phyloP scores from a whole-genome alignment of 495 filamentous ascomycete species.

The Tuber microsphaerosporum region DNA sequence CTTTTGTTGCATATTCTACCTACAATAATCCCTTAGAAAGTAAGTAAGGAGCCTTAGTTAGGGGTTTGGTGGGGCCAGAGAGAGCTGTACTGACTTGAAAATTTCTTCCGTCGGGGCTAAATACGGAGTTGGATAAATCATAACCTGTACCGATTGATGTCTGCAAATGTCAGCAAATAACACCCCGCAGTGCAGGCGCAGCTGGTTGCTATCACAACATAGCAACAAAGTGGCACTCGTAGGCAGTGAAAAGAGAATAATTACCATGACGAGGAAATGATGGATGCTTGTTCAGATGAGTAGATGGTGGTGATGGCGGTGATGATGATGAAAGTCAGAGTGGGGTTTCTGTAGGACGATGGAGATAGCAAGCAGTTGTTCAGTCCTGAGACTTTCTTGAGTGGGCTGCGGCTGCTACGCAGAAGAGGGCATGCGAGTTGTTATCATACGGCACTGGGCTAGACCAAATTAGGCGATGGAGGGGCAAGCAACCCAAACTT shows the following conservation, averaged over 20 bases:
- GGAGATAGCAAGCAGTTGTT: not conserved
- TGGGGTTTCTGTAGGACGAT: not conserved
- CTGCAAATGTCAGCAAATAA: slow-evolving; percentile 47
- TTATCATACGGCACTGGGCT: not conserved
- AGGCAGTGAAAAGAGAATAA: slow-evolving; percentile 11
- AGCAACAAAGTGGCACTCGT: not conserved
- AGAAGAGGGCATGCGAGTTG: not conserved
- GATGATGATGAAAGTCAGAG: slow-evolving; percentile 1
- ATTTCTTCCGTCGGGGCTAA: slow-evolving; percentile 96
- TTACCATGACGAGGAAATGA: slow-evolving; percentile 25
- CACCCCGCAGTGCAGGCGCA: slow-evolving; percentile 32
- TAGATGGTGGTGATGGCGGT: slow-evolving; percentile 27
- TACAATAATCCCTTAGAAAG: slow-evolving; percentile 51
- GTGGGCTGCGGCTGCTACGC: not conserved
- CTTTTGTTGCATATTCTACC: slow-evolving; percentile 98
- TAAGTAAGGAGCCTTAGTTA: slow-evolving; percentile 16
- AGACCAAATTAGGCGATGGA: not conserved
- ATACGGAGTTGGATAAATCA: slow-evolving; percentile 98
- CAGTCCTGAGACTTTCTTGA: not conserved
- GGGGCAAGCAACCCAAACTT: not conserved
- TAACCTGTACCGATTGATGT: slow-evolving; percentile 99
- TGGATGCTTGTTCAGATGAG: slow-evolving; percentile 17
- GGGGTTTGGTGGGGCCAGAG: slow-evolving; percentile 9
- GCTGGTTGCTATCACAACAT: slow-evolving; percentile 15
- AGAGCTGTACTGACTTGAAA: slow-evolving; percentile 61